Evolutionary conservation across 352 stramenopile genomes (phyloP).

Genomic region (Phytophthora pistaciae): DNA sequence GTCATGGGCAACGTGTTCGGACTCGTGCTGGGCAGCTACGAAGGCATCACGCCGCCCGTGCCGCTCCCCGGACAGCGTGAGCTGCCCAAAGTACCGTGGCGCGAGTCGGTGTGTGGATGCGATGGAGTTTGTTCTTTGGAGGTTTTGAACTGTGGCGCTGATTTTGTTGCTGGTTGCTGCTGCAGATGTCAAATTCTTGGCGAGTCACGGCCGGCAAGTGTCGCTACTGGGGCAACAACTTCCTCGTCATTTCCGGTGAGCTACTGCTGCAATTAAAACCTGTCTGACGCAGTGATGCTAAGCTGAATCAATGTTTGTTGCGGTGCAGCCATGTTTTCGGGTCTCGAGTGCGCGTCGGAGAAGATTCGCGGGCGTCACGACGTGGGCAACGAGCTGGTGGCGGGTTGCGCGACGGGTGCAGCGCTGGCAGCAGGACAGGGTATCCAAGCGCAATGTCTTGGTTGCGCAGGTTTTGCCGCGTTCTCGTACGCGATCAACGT

Average conservation of each 20-base stretch:
- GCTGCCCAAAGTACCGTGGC: conserved; percentile 81
- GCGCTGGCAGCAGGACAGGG: conserved; percentile 94
- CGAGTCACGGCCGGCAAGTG: conserved; percentile 80
- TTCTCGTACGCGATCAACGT: conserved; percentile 93
- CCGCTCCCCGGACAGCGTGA: conserved; percentile 83
- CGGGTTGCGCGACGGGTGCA: conserved; percentile 96
- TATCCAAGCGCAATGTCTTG: conserved; percentile 93
- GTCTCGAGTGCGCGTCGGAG: conserved; percentile 94
- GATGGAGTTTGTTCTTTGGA: neutral
- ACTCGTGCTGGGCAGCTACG: conserved; percentile 84
- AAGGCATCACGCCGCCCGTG: conserved; percentile 86
- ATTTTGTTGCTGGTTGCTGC: neutral
- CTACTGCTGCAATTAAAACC: neutral
- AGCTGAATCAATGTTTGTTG: neutral
- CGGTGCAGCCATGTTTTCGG: conserved; percentile 92
- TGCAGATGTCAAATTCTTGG: conserved; percentile 73
- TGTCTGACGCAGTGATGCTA: no score
- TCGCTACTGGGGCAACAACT: conserved; percentile 89
- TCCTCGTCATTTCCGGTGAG: conserved; percentile 85
- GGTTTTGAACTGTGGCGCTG: neutral
- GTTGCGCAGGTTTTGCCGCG: conserved; percentile 93
- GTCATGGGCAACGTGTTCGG: conserved; percentile 85
- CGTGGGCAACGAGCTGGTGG: conserved; percentile 94
- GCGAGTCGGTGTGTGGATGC: conserved; percentile 63
- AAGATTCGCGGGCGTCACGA: conserved; percentile 96